Base-by-base conservation (phyloP, 1,284 basidiomycete genomes). In the Fomitopsis betulina region DNA sequence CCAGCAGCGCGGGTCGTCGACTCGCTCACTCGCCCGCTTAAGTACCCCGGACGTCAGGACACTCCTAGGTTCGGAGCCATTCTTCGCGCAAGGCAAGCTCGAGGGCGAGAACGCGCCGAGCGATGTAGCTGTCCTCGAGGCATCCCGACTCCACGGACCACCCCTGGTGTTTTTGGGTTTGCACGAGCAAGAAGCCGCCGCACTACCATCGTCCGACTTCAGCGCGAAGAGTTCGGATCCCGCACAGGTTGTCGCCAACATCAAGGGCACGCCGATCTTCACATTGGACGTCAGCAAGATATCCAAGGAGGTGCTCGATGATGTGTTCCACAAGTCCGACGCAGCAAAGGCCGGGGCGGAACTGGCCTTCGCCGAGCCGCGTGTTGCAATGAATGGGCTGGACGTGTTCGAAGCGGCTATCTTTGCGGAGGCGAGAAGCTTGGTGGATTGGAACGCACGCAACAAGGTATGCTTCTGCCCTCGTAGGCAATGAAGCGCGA, bases 381-480 rank as follows among this genome's bases (percentile, higher is more conserved):
- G 91, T 58, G 69, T 80, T 1, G 78, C 87, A 23, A 84, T 86
- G 70, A 75, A 77, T 5, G 74, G 68, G 30, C 73, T 87, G 65
- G 80, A 81, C 65, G 63, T 63, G 42, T 82, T 85, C 68, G 84
- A 86, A 47, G 91, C 87, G 1, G 86, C 82, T 1, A 73, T 96
- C 0, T 91, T 91, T 67, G 89, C 92, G 0, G 79, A 83, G 56
- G 91, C 86, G 2, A 77, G 92, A 60, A 91, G 88, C 55, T 78
- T 96, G 80, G 78, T 89, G 7, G 94, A 96, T 70, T 97, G 94
- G 95, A 96, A 96, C 70, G 77, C 77, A 53, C 79, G 93, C 57
- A 94, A 94, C 71, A 91, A 87, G 77, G 91, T 86, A 64, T 45
- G 71, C 49, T 51, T 61, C 37, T 21, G 53, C 52, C n/a, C n/a